Evolutionary conservation across 2,329 filamentous ascomycete species (phyloP), one percentile per base, ranked within the genome.

Genomic region (Aquanectria penicillioides): DNA sequence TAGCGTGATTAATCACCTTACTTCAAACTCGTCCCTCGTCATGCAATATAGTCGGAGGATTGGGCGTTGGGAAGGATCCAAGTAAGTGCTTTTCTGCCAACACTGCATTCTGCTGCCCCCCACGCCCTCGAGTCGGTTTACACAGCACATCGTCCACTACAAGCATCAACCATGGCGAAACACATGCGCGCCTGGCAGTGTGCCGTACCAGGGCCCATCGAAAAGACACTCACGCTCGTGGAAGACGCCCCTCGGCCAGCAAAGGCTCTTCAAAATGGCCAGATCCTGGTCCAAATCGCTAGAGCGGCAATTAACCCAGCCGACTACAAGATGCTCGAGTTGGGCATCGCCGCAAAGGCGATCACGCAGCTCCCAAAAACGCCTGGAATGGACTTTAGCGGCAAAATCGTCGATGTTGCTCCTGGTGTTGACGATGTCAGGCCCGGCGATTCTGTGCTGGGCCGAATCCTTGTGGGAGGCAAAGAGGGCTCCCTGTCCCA

Each of bases 371-470:
- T 69, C 56, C 82, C 83, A 18, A 77, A 77, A 15, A 80, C 74
- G 2, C 80, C 80, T 0, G 79, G 80, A 15, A 76, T 80, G 65
- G 85, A 88, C 66, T 82, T 83, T 62, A 75, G 77, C 62, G 86
- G 85, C 20, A 75, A 69, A 15, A 79, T 87, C 4, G 76, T 79
- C 26, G 69, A 69, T 6, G 62, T 71, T 9, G 75, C 68, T 13
- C 29, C 68, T 1, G 65, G 61, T 10, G 66, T 70, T 3, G 56
- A 61, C 0, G 72, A 74, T 28, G 71, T 78, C 29, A 67, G 72
- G 3, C 61, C 74, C 0, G 81, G 80, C 10, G 78, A 81, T 43
- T 57, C 75, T 2, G 80, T 86, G 2, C 76, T 82, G 44, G 83
- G 80, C 5, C 71, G 74, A 6, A 29, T 73, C 9, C 52, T 69